Base-by-base conservation (phyloP, 495 filamentous ascomycete species). In the Trichoderma orchidacearum region DNA sequence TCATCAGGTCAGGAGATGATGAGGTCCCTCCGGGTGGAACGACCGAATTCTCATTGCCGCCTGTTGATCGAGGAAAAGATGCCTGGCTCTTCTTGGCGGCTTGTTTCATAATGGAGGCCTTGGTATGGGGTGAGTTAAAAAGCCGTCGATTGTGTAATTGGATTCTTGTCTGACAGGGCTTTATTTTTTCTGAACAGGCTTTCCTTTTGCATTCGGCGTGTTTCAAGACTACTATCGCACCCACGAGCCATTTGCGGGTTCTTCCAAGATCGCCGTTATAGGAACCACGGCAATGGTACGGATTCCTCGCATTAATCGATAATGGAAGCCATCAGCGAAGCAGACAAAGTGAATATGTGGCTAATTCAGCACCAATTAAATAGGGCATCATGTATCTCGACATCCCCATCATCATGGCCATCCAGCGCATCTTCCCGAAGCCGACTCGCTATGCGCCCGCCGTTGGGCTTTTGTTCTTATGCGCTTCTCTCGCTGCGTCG, bases 61-160 rank as follows among this genome's bases (percentile, higher is more conserved):
- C 73, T 7, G 75, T 71, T 1, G 85, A 87, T 64, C 65, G 76
- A 23, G 85, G 84, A 8, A 79, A 74, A 51, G 68, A 80, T 41
- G 84, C 85, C 11, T 89, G 81, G 79, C 69, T 85, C 0, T 84
- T 84, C 58, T 71, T 89, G n/a, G 70, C 74, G 1, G 80, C 77
- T 3, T 76, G 77, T 59, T 87, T 87, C 64, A 64, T 80, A 53
- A 66, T 87, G 28, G 84, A 88, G 61, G 78, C 72, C 15, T 65
- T 86, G 9, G 70, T 85, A 25, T 87, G 83, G 83, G 83, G 82
- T 82, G 64, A 60, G 69, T 45, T 18, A 58, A 23, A 9, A 25
- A 48, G n/a, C n/a, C n/a, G n/a, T n/a, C n/a, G n/a, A n/a, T n/a
- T n/a, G n/a, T n/a, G n/a, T n/a, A n/a, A n/a, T n/a, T n/a, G n/a